Evolutionary conservation across 495 filamentous ascomycete species (phyloP), one percentile per base, ranked within the genome.

Genomic region (Trypethelium eluteriae): DNA sequence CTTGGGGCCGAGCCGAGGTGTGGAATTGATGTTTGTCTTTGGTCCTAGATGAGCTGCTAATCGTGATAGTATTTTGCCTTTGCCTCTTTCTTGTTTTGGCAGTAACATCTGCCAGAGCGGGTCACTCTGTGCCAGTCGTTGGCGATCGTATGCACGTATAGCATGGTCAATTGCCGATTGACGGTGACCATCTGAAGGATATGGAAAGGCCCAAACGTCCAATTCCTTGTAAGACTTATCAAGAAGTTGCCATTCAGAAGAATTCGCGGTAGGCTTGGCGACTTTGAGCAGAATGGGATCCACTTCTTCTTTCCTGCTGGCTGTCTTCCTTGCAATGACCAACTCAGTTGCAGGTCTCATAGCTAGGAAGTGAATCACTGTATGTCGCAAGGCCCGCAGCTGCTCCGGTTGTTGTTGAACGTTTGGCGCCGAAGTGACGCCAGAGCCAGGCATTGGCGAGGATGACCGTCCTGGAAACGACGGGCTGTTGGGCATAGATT

Each of bases 141-240:
- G 81, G 64, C 88, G 86, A 79, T 96, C 92, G 70, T 89, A 96
- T 35, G 87, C 82, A 46, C 83, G 86, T 63, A 95, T 83, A n/a
- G 91, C 90, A 72, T 89, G 90, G 70, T 93, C 86, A 74, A 96
- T 93, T 12, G 90, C 92, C 12, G 81, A 80, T 71, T 92, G 81
- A 36, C 92, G 86, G 70, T 93, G 89, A 39, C 86, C 84, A 39
- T 83, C 75, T 35, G 75, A 83, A 16, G 80, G 79, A 74, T 93
- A 94, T 6, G 82, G 79, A 74, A 91, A 94, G 14, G 84, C 84
- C 83, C 87, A 96, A 18, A 91, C 83, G 73, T 96, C 89, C 38
- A 96, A 79, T 66, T 96, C 92, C 71, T 88, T 91, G 80, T 87
- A 96, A 50, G 80, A 80, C 68, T 84, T 85, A 73, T 90, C 90